Conservation (phyloP, 1,284 basidiomycete species). For the Marasmius sp. region DNA sequence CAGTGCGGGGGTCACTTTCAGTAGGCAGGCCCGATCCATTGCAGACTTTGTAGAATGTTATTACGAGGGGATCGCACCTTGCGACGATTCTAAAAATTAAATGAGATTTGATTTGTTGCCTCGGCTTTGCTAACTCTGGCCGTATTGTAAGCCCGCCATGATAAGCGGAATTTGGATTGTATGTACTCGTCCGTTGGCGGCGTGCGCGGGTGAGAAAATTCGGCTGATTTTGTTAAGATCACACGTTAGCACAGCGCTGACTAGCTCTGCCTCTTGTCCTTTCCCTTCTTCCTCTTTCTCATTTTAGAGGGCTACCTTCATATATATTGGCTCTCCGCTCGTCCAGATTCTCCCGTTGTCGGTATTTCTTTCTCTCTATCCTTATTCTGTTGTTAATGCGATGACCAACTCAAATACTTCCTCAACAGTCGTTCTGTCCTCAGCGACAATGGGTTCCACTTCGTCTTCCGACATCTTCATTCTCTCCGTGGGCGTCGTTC, state of each 20-base stretch:
- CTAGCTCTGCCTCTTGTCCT: neutral
- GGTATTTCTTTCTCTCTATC: conserved; percentile 16
- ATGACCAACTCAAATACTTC: conserved; percentile 31
- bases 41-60: neutral
- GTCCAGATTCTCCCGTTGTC: conserved; percentile 1
- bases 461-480: conserved; percentile 68
- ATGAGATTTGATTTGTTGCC: no score
- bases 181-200: neutral
- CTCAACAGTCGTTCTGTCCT: conserved; percentile 33
- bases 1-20: conserved; percentile 28
- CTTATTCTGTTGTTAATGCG: conserved; percentile 28
- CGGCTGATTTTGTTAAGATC: neutral
- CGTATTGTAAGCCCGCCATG: neutral
- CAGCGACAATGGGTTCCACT: conserved; percentile 45
- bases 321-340: neutral
- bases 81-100: no score
- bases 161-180: neutral
- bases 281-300: neutral
- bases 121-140: no score
- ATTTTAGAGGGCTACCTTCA: neutral
- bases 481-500: conserved; percentile 65
- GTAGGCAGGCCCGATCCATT: neutral
- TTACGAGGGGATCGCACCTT: neutral
- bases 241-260: neutral
- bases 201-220: neutral